A percentile compares a stretch with the other conserved stretches of the same genome.
These are phyloP conservation scores for Abelmoschus esculentus DNA, from an alignment of 345 rosid species.

Conservation along the genomic window DNA sequence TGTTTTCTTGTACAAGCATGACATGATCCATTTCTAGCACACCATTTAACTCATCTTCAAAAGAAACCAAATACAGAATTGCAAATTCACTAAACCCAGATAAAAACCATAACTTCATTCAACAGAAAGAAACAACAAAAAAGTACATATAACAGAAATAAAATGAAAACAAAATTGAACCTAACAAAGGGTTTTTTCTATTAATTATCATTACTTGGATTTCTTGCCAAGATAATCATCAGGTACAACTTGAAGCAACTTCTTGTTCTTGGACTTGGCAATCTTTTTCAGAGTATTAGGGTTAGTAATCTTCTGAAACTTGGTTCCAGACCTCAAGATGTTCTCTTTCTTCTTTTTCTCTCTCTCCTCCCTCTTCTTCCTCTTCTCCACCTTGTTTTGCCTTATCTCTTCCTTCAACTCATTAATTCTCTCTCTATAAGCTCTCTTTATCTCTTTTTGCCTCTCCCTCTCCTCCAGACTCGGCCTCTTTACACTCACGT, in stretches of 20 bases:
- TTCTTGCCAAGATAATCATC: slow-evolving; percentile 40
- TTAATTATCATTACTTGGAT: slow-evolving; percentile 4
- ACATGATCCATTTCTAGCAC: too few species aligned
- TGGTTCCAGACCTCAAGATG: slow-evolving; percentile 65
- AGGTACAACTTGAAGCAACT: slow-evolving; percentile 65
- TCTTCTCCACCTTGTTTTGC: slow-evolving; percentile 70
- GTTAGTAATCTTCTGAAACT: slow-evolving; percentile 69
- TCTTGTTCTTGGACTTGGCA: slow-evolving; percentile 67
- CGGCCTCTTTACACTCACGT: slow-evolving; percentile 48
- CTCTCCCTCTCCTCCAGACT: slow-evolving; percentile 53
- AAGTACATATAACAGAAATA: not conserved
- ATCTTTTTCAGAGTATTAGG: slow-evolving; percentile 83
- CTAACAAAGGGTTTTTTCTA: not conserved
- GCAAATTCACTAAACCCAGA: not conserved
- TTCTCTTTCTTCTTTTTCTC: slow-evolving; percentile 90
- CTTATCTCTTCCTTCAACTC: slow-evolving; percentile 85
- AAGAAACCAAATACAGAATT: too few species aligned
- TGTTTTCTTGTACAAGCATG: too few species aligned
- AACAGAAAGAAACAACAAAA: not conserved
- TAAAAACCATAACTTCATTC: not conserved
- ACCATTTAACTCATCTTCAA: too few species aligned
- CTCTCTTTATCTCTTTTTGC: slow-evolving; percentile 70
- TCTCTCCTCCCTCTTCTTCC: slow-evolving; percentile 74
- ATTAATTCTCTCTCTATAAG: slow-evolving; percentile 60
- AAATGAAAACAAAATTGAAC: not conserved